These are phyloP conservation scores for Lepiota venenata DNA, from an alignment of 768 basidiomycete species.

Conservation along the genomic window DNA sequence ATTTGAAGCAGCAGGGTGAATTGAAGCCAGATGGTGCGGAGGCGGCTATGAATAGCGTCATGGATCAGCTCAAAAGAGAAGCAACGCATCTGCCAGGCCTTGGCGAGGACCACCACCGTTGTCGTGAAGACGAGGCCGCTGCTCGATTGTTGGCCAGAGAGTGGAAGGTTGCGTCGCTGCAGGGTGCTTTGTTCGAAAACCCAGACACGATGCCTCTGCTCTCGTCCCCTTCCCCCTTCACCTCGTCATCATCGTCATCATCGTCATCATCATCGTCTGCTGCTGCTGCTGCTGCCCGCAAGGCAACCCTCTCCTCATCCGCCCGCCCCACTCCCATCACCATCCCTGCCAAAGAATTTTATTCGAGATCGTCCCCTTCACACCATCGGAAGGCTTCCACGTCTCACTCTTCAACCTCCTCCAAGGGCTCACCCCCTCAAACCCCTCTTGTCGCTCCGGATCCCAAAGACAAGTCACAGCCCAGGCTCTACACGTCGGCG, in stretches of 20 bases:
- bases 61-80: constrained; percentile 8
- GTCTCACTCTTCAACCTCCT: not conserved
- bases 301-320: not conserved
- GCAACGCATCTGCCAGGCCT: too few relatives aligned
- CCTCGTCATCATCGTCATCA: constrained; percentile 6
- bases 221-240: not conserved
- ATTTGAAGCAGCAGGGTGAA: constrained; percentile 1
- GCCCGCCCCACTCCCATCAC: constrained; percentile 4
- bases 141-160: constrained; percentile 4
- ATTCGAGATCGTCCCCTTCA: constrained; percentile 3
- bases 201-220: not conserved
- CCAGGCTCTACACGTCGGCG: constrained; percentile 5
- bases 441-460: not conserved
- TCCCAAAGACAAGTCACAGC: not conserved
- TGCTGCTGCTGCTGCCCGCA: not conserved
- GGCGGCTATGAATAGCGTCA: not conserved
- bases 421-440: constrained; percentile 1
- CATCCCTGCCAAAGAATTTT: constrained; percentile 11
- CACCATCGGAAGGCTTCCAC: not conserved
- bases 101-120: not conserved
- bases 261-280: too few relatives aligned
- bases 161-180: constrained; percentile 9
- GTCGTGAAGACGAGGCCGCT: constrained; percentile 1
- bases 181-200: constrained; percentile 5
- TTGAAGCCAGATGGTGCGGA: not conserved